These are phyloP conservation scores for Epichloe scottii DNA, from an alignment of 2,329 filamentous ascomycete genomes.

Conservation along the genomic window DNA sequence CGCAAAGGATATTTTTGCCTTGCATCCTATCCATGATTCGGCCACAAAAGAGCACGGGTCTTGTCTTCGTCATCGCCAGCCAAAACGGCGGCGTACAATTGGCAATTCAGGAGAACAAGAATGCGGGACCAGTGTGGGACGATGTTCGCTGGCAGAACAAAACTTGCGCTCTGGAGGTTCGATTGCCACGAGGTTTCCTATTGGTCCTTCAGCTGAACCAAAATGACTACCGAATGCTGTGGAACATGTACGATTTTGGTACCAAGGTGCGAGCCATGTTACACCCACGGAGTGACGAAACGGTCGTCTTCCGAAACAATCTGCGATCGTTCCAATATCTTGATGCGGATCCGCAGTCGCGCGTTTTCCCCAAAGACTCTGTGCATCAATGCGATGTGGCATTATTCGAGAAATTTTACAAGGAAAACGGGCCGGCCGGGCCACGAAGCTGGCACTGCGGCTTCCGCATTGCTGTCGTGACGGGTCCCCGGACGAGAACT, in stretches of 20 bases:
- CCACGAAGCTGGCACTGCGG: constrained; percentile 64
- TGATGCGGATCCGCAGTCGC: constrained; percentile 55
- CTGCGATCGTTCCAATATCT: constrained; percentile 71
- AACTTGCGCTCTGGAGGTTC: constrained; percentile 51
- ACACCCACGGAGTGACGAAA: constrained; percentile 56
- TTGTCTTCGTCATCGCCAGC: constrained; percentile 64
- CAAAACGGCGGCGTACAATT: constrained; percentile 70
- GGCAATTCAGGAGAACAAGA: constrained; percentile 55
- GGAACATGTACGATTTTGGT: constrained; percentile 77
- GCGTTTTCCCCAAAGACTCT: constrained; percentile 64
- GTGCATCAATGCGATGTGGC: constrained; percentile 59
- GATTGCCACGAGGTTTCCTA: constrained; percentile 63
- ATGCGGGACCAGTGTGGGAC: constrained; percentile 62
- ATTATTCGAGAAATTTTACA: constrained; percentile 59
- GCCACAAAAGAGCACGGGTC: constrained; percentile 52
- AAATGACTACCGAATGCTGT: constrained; percentile 65
- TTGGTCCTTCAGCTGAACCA: constrained; percentile 60
- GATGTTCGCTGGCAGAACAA: constrained; percentile 70
- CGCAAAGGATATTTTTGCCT: constrained; percentile 55
- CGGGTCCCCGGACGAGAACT: constrained; percentile 63
- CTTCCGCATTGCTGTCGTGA: constrained; percentile 66
- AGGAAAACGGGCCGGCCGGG: constrained; percentile 60
- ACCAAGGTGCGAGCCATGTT: constrained; percentile 62
- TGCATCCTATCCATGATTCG: constrained; percentile 68
- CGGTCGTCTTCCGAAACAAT: constrained; percentile 53